phyloP scores from a whole-genome alignment of 2,329 filamentous ascomycete species.

The Tolypocladium tundrense region DNA sequence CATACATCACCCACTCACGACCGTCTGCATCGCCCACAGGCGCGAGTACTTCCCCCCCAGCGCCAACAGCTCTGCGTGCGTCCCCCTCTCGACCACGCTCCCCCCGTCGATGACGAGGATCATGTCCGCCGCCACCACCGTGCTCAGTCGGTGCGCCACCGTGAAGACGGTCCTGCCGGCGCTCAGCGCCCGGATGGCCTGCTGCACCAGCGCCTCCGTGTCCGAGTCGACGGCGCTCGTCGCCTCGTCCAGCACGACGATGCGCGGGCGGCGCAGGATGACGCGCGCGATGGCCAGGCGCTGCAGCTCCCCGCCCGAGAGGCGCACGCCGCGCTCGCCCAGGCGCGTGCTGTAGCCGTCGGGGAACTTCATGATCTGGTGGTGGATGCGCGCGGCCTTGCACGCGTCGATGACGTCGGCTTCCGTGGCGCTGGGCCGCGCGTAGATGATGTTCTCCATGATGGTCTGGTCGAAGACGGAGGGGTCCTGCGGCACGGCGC shows the following conservation, averaged over 20 bases:
- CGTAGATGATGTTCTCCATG: slow-evolving; percentile 56
- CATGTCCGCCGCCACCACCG: slow-evolving; percentile 34
- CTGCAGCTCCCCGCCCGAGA: slow-evolving; percentile 41
- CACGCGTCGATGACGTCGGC: slow-evolving; percentile 51
- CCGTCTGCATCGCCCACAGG: slow-evolving; percentile 38
- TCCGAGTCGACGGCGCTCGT: slow-evolving; percentile 37
- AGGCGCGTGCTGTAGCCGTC: slow-evolving; percentile 37
- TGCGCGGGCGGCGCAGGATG: slow-evolving; percentile 14
- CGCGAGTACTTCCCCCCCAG: slow-evolving; percentile 38
- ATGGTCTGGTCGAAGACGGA: slow-evolving; percentile 55
- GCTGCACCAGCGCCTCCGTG: slow-evolving; percentile 35
- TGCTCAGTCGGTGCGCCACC: slow-evolving; percentile 34
- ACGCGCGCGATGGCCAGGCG: slow-evolving; percentile 35
- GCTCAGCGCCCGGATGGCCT: slow-evolving; percentile 33
- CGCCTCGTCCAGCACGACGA: slow-evolving; percentile 35
- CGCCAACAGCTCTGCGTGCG: slow-evolving; percentile 35
- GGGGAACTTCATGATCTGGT: slow-evolving; percentile 50
- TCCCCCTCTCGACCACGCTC: slow-evolving; percentile 40
- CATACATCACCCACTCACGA: not conserved
- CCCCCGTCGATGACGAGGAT: slow-evolving; percentile 46
- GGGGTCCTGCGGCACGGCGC: slow-evolving; percentile 56
- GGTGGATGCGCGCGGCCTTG: slow-evolving; percentile 51
- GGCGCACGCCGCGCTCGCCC: slow-evolving; percentile 36
- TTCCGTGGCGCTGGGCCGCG: slow-evolving; percentile 48
- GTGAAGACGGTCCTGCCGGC: slow-evolving; percentile 41